Base-by-base conservation (phyloP, 2,329 filamentous ascomycete genomes). In the Botrytis fabae region DNA sequence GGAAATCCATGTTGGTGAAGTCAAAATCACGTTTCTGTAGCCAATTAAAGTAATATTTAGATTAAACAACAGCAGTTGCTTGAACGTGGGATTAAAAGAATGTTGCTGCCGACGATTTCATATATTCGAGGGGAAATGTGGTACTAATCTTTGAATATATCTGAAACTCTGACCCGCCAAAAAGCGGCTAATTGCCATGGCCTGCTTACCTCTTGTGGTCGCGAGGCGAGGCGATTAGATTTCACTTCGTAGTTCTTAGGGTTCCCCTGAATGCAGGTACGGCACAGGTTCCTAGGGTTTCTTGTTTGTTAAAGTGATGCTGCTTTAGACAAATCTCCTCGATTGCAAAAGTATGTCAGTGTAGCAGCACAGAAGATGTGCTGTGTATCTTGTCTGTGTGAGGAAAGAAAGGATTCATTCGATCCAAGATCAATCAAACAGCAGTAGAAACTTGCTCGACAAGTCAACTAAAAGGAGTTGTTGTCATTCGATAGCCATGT, bases 121-220 rank as follows among this genome's bases (percentile, higher is more conserved):
- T 61, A 63, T 44, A 63, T 62, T 12, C 14, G 61, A 63, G 61
- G 61, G 38, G 61, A 63, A 63, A 63, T 63, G 22, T n/a, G 35
- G 60, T 42, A 40, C 35, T 40, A 61, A 61, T 40, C 22, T 61
- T 32, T 40, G 38, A 48, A 44, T 65, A 65, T 65, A 51, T n/a
- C 22, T 51, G 63, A 66, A 66, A 51, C 44, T 40, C 7, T 20
- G 44, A 51, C 8, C 63, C 63, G 35, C 44, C 16, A 16, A 51
- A 38, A 66, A 51, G 63, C 44, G 44, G 63, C 51, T 66, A 51
- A 20, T 38, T 38, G 44, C 22, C 44, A 51, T 38, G 22, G 16
- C 44, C 51, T 63, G n/a, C 51, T 62, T 62, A 40, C 22, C 35
- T n/a, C 10, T 62, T 40, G 14, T n/a, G 22, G 60, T n/a, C 22